phyloP scores from a whole-genome alignment of 495 filamentous ascomycete species.

The Letharia columbiana region DNA sequence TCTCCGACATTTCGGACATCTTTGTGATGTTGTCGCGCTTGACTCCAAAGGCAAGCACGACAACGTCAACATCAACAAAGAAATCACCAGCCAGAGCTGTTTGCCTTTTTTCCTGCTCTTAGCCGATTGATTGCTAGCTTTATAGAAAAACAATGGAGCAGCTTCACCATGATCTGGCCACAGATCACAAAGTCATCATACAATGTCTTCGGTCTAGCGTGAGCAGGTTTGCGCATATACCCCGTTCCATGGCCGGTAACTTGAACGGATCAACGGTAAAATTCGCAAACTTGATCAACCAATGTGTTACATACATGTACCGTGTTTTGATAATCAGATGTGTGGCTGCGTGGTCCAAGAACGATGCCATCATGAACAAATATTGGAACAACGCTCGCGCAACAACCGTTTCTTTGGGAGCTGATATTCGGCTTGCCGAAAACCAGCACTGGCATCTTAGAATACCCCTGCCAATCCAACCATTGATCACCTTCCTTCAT shows the following conservation, averaged over 20 bases:
- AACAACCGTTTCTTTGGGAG: background rate
- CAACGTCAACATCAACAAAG: conserved; percentile 6
- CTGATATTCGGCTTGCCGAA: no score
- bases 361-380: no score
- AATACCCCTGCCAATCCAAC: background rate
- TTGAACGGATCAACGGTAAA: background rate
- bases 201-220: background rate
- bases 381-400: no score
- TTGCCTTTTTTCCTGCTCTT: background rate
- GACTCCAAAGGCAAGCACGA: conserved; percentile 10
- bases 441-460: background rate
- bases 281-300: conserved; percentile 5
- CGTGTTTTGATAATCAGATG: background rate
- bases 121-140: background rate
- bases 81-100: no score
- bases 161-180: background rate
- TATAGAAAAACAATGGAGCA: background rate
- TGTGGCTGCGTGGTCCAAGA: no score
- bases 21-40: conserved; percentile 27
- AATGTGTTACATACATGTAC: background rate
- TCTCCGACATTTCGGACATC: background rate
- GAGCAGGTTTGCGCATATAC: conserved; percentile 8
- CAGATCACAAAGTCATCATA: background rate
- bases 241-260: background rate
- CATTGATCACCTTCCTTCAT: background rate